Percentiles rank a stretch among this genome's conserved stretches.
Conservation (phyloP, 2,329 filamentous ascomycete genomes). For the Fusarium torreyae region DNA sequence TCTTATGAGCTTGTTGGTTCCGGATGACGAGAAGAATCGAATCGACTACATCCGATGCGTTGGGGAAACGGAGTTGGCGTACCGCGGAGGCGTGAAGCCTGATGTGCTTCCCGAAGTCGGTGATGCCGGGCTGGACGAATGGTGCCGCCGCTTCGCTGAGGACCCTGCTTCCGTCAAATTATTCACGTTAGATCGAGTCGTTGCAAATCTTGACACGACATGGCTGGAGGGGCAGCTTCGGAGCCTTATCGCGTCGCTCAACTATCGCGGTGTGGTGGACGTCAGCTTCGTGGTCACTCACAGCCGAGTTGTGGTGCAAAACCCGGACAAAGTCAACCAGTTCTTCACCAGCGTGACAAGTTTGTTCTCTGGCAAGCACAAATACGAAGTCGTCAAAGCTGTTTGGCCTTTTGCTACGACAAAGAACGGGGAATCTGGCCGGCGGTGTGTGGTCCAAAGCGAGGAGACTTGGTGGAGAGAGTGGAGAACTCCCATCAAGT, state of each 20-base stretch:
- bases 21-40: constrained; percentile 60
- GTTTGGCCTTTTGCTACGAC: constrained; percentile 72
- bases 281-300: constrained; percentile 68
- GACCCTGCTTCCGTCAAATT: constrained; percentile 62
- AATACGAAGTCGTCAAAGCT: constrained; percentile 69
- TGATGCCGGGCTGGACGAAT: constrained; percentile 63
- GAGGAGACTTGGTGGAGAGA: constrained; percentile 70
- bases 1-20: constrained; percentile 67
- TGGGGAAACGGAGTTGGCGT: constrained; percentile 63
- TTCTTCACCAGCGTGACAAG: constrained; percentile 68
- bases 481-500: constrained; percentile 52
- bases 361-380: constrained; percentile 67
- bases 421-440: constrained; percentile 60
- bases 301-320: constrained; percentile 64
- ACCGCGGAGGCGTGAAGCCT: constrained; percentile 63
- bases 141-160: constrained; percentile 64
- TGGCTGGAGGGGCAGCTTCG: constrained; percentile 70
- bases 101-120: constrained; percentile 61
- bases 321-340: constrained; percentile 67
- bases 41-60: constrained; percentile 70
- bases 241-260: constrained; percentile 64
- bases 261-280: constrained; percentile 65
- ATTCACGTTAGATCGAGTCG: constrained; percentile 67
- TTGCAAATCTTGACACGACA: constrained; percentile 68
- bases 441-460: constrained; percentile 66